phyloP scores from a whole-genome alignment of 192 early-diverging fungal genomes.

The Allomyces macrogynus region DNA sequence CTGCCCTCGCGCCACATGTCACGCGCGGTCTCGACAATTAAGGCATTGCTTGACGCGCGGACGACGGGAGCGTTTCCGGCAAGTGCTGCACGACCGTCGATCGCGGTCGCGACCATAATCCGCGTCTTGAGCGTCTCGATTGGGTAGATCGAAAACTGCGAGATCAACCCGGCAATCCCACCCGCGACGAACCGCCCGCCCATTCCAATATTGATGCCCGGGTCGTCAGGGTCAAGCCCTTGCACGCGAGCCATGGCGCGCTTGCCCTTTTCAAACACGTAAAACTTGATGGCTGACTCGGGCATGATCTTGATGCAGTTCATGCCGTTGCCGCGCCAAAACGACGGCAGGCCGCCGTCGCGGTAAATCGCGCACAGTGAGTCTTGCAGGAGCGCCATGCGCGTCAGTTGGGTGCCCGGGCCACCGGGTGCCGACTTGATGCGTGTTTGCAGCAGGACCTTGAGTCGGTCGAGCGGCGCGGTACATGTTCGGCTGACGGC shows the following conservation, averaged over 20 bases:
- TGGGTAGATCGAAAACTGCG: conserved; percentile 55
- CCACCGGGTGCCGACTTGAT: background rate
- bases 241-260: conserved; percentile 16
- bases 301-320: conserved; percentile 61
- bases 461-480: background rate
- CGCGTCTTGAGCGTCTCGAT: conserved; percentile 56
- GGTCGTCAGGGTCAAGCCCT: conserved; percentile 12
- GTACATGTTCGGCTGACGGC: background rate
- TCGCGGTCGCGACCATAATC: conserved; percentile 38
- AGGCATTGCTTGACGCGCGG: conserved; percentile 1
- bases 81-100: background rate
- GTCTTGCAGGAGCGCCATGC: too few relatives aligned
- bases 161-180: conserved; percentile 45
- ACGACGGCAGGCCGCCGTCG: conserved; percentile 41
- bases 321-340: conserved; percentile 56
- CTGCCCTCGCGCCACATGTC: conserved; percentile 42
- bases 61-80: background rate
- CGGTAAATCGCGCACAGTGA: conserved; percentile 20
- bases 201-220: conserved; percentile 18
- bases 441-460: background rate
- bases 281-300: conserved; percentile 56
- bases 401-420: too few relatives aligned
- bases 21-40: conserved; percentile 25
- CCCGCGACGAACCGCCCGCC: conserved; percentile 45
- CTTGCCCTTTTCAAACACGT: conserved; percentile 45